Conservation (phyloP, 192 early-diverging fungal genomes). For the Entomortierella chlamydospora region DNA sequence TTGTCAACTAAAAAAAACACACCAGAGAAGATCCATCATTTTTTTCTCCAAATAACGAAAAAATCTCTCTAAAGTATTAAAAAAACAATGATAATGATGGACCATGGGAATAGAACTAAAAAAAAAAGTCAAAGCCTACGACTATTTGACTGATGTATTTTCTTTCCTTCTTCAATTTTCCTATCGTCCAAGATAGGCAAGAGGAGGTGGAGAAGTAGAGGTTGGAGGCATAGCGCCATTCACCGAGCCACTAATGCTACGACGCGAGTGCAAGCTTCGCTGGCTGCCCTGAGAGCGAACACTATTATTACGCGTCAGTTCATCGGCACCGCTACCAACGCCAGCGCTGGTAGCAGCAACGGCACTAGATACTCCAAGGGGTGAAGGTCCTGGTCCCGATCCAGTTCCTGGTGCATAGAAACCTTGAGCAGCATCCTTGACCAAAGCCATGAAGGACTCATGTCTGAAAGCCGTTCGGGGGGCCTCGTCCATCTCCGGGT, state of each 20-base stretch:
- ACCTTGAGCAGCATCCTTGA: conserved; percentile 50
- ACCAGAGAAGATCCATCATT: too few species aligned
- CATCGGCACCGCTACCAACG: conserved; percentile 7
- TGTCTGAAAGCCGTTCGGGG: conserved; percentile 51
- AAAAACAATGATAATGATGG: too few species aligned
- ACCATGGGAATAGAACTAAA: too few species aligned
- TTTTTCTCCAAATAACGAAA: too few species aligned
- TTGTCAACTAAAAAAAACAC: too few species aligned
- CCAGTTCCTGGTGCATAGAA: conserved; percentile 54
- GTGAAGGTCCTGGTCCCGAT: not conserved
- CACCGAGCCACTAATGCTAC: conserved; percentile 4
- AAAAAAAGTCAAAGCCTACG: too few species aligned
- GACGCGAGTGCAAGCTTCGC: conserved; percentile 28
- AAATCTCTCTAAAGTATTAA: too few species aligned
- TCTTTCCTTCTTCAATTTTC: too few species aligned
- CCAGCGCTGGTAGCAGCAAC: conserved; percentile 23
- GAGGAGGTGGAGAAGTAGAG: conserved; percentile 30
- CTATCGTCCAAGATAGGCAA: conserved; percentile 27
- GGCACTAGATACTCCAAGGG: not conserved
- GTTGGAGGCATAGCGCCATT: conserved; percentile 27
- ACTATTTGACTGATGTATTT: too few species aligned
- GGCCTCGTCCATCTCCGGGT: conserved; percentile 39
- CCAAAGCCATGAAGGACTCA: conserved; percentile 51
- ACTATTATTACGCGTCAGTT: conserved; percentile 30
- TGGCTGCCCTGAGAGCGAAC: conserved; percentile 38